Evolutionary conservation across 768 basidiomycete genomes (phyloP).

Genomic region (Boletus tomentosulus): DNA sequence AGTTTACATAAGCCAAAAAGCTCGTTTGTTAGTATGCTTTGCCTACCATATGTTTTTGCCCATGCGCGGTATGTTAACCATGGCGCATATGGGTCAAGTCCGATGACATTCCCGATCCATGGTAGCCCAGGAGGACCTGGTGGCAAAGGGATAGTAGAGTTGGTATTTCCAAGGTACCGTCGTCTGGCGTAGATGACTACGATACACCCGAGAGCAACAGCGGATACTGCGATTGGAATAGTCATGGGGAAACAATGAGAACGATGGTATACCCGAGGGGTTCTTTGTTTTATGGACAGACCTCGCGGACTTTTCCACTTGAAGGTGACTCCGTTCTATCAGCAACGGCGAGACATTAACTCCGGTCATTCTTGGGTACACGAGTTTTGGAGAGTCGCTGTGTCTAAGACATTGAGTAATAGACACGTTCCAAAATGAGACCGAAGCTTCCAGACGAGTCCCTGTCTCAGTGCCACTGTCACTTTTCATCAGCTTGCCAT

Average conservation of each 20-base stretch:
- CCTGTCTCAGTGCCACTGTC: not conserved
- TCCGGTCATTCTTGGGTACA: no score
- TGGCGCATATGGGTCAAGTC: not conserved
- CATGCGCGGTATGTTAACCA: conserved; percentile 1
- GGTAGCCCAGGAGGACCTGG: conserved; percentile 1
- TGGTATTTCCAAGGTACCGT: not conserved
- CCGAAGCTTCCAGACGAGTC: not conserved
- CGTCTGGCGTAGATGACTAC: not conserved
- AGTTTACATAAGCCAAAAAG: not conserved
- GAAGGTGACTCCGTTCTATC: not conserved
- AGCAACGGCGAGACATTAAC: not conserved
- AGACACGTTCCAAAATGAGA: not conserved
- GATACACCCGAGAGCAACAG: not conserved
- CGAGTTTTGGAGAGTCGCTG: not conserved
- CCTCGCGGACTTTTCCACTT: not conserved
- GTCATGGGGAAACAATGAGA: not conserved
- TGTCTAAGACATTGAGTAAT: not conserved
- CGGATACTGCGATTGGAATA: not conserved
- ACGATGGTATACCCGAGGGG: not conserved
- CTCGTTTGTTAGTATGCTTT: not conserved
- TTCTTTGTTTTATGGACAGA: not conserved
- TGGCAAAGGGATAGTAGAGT: not conserved
- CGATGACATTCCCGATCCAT: not conserved
- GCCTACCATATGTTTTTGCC: conserved; percentile 6
- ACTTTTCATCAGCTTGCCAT: not conserved